Evolutionary conservation across 1,284 basidiomycete species (phyloP), one percentile per base, ranked within the genome.

Genomic region (Cutaneotrichosporon sp.): DNA sequence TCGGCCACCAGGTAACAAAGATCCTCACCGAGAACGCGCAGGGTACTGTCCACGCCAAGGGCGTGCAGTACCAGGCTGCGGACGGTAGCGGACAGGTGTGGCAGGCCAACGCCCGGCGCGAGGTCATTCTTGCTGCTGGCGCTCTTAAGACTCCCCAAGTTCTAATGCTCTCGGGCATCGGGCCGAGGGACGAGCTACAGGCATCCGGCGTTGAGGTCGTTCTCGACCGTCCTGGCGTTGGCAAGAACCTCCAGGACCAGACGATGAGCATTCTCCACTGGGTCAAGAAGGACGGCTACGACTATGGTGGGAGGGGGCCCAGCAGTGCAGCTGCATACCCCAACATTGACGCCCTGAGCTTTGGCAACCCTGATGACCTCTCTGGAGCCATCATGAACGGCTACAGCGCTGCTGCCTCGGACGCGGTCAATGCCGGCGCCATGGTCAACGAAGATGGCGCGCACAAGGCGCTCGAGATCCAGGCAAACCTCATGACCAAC

Each of bases 221-320:
- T 14, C 53, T 78, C 35, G 81, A 82, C 52, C 75, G 87, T 2
- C 85, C 85, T 52, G 52, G 56, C 14, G 87, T 90, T 50, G 87
- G 87, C 1, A 81, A 85, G 69, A 83, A 86, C 72, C 67, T 88
- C 34, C 84, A 86, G 67, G 85, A 88, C 65, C 85, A 87, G 70
- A 60, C 64, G 13, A 67, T 72, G 67, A 65, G 65, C 61, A 67
- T 56, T 52, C 23, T 70, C 61, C 15, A 26, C 3, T 34, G 41
- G 35, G 40, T 36, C 26, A 71, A 67, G 13, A 70, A 66, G 68
- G 58, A 52, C 35, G 63, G 62, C 35, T 54, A 71, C 50, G 52
- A 59, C 38, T 52, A 48, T 18, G 60, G 60, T 30, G 30, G 51
- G 10, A 57, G 52, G 4, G 57, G 52, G 55, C 65, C 17, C 35